phyloP scores from a whole-genome alignment of 306 rosid species.

The Trifolium pratense region DNA sequence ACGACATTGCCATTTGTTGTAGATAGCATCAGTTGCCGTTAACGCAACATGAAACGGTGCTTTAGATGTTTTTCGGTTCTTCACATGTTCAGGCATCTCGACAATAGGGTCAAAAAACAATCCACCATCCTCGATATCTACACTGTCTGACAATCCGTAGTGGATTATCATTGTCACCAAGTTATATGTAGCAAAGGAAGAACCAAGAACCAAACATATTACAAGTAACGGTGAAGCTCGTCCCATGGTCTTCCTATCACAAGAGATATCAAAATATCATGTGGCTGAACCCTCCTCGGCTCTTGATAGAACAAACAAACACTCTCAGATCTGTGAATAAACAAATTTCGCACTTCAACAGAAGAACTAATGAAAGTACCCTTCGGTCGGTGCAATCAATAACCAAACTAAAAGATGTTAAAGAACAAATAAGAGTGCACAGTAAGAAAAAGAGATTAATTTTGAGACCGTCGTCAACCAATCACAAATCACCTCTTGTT shows the following conservation, averaged over 20 bases:
- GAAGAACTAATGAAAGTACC: conserved; percentile 28
- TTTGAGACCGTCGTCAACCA: neutral
- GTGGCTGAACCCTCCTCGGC: conserved; percentile 43
- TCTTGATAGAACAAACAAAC: conserved; percentile 39
- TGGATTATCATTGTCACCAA: conserved; percentile 64
- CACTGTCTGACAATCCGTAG: conserved; percentile 57
- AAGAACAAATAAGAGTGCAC: conserved; percentile 23
- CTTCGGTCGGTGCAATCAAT: conserved; percentile 22
- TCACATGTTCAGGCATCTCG: conserved; percentile 75
- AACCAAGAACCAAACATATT: conserved; percentile 71
- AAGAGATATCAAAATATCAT: conserved; percentile 45
- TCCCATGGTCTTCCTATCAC: conserved; percentile 67
- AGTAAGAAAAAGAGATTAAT: no score
- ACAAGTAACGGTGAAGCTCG: conserved; percentile 68
- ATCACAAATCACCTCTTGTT: neutral
- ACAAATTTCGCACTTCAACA: conserved; percentile 32
- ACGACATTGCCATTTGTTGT: conserved; percentile 93
- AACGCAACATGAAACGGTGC: conserved; percentile 81
- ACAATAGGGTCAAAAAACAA: conserved; percentile 67
- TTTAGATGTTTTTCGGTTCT: conserved; percentile 55
- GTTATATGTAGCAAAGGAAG: conserved; percentile 83
- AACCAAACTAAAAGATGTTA: conserved; percentile 33
- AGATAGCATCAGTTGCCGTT: conserved; percentile 90
- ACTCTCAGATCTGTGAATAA: conserved; percentile 44
- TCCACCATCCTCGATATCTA: conserved; percentile 37